Evolutionary conservation across 2,329 filamentous ascomycete genomes (phyloP).

Genomic region (Didymella exigua): DNA sequence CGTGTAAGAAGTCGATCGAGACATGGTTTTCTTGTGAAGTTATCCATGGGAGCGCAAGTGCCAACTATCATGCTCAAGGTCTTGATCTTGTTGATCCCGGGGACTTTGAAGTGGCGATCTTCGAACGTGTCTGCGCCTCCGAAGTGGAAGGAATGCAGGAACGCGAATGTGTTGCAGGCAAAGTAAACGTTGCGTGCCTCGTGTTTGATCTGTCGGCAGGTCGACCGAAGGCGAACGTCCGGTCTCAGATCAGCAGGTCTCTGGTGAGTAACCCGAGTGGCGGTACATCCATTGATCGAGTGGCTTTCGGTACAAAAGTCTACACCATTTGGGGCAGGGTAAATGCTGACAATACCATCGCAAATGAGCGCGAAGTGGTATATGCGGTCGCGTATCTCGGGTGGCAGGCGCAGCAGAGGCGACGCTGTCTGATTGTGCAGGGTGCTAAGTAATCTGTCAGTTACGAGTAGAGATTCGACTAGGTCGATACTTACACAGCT

Average conservation of each 20-base stretch:
- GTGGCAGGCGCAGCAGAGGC: background rate
- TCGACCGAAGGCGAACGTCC: background rate
- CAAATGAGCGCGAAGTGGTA: background rate
- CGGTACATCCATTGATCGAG: background rate
- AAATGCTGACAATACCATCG: background rate
- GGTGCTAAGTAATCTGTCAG: background rate
- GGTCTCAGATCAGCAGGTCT: background rate
- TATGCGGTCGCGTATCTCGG: background rate
- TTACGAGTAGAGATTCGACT: background rate
- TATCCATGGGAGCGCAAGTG: background rate
- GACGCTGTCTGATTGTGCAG: background rate
- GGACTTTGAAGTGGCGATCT: background rate
- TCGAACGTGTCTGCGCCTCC: background rate
- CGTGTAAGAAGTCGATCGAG: background rate
- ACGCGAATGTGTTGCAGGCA: background rate
- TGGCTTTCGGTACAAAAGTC: background rate
- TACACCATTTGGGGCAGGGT: background rate
- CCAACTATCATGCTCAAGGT: background rate
- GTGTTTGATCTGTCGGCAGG: background rate
- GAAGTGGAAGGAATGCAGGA: background rate
- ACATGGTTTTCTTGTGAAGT: background rate
- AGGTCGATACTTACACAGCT: background rate
- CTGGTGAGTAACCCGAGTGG: background rate
- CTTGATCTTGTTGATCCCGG: background rate
- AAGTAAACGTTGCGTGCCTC: background rate